These are phyloP conservation scores for Torrubiellomyces zombiae DNA, from an alignment of 2,329 filamentous ascomycete species.

Conservation along the genomic window DNA sequence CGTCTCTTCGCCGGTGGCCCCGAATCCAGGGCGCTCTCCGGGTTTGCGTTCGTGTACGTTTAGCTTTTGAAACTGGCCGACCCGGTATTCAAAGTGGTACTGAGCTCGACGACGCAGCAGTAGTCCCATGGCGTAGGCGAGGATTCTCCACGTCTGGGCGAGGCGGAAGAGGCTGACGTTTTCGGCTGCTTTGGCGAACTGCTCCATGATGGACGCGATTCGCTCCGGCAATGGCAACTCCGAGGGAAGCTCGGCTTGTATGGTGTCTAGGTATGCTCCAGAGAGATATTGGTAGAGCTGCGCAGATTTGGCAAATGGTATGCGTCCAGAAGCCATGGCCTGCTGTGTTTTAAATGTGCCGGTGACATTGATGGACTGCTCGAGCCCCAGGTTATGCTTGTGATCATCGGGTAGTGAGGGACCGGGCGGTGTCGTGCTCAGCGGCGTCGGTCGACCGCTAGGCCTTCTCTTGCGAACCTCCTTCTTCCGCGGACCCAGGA, in stretches of 20 bases:
- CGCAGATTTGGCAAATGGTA: slow-evolving; percentile 33
- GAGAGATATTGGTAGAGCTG: slow-evolving; percentile 39
- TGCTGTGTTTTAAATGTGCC: slow-evolving; percentile 42
- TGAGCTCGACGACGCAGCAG: slow-evolving; percentile 37
- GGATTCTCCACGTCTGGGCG: slow-evolving; percentile 46
- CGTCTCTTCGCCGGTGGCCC: slow-evolving; percentile 20
- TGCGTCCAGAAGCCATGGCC: slow-evolving; percentile 42
- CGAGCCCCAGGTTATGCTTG: slow-evolving; percentile 31
- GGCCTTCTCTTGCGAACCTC: slow-evolving; percentile 23
- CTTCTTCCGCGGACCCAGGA: slow-evolving; percentile 31
- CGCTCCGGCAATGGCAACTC: slow-evolving; percentile 25
- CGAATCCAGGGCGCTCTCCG: slow-evolving; percentile 10
- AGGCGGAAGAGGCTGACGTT: slow-evolving; percentile 38
- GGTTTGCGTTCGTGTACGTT: slow-evolving; percentile 13
- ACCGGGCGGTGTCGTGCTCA: slow-evolving; percentile 39
- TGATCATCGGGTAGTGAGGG: slow-evolving; percentile 13
- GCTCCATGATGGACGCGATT: slow-evolving; percentile 34
- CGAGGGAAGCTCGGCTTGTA: slow-evolving; percentile 31
- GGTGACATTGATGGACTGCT: slow-evolving; percentile 40
- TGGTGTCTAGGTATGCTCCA: slow-evolving; percentile 35
- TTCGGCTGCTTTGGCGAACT: slow-evolving; percentile 41
- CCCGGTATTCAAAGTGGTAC: slow-evolving; percentile 36
- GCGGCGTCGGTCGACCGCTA: slow-evolving; percentile 24
- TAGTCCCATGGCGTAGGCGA: slow-evolving; percentile 38
- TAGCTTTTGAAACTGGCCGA: slow-evolving; percentile 21